A percentile compares a stretch with the other conserved stretches of the same genome.
phyloP scores from a whole-genome alignment of 2,329 filamentous ascomycete species.

The Rhinocladiella mackenziei region DNA sequence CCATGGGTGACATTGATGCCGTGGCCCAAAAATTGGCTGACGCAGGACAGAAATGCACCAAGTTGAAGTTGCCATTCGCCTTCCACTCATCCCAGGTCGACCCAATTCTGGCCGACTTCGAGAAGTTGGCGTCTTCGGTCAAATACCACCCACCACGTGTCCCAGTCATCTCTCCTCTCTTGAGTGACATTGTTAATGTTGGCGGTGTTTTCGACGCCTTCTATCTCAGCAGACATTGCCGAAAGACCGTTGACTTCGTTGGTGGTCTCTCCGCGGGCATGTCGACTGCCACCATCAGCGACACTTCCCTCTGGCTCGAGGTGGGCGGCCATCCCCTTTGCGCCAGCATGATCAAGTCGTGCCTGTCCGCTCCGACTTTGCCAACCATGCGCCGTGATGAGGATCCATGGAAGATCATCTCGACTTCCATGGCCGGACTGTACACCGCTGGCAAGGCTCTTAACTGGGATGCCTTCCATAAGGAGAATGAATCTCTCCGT shows the following conservation, averaged over 20 bases:
- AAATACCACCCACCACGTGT: constrained; percentile 40
- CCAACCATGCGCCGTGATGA: constrained; percentile 42
- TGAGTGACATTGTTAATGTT: constrained; percentile 42
- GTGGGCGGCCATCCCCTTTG: constrained; percentile 49
- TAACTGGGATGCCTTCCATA: constrained; percentile 44
- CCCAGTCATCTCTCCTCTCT: constrained; percentile 46
- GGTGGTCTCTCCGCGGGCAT: constrained; percentile 40
- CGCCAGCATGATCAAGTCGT: constrained; percentile 43
- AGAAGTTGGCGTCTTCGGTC: constrained; percentile 36
- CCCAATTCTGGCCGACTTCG: constrained; percentile 43
- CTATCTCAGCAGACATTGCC: constrained; percentile 42
- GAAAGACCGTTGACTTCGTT: constrained; percentile 47
- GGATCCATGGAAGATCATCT: constrained; percentile 42
- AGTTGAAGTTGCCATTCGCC: constrained; percentile 43
- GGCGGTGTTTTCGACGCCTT: constrained; percentile 35
- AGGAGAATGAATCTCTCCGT: constrained; percentile 50
- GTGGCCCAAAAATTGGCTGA: constrained; percentile 36
- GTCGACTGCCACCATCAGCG: constrained; percentile 33
- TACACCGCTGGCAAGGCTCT: constrained; percentile 40
- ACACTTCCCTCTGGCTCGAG: constrained; percentile 41
- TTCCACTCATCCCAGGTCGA: constrained; percentile 48
- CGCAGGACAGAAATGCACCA: constrained; percentile 40
- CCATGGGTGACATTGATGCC: constrained; percentile 36
- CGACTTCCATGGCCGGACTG: constrained; percentile 35
- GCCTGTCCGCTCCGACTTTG: constrained; percentile 33